phyloP scores from a whole-genome alignment of 1,139 yeast genomes.

The Candida sanyaensis region DNA sequence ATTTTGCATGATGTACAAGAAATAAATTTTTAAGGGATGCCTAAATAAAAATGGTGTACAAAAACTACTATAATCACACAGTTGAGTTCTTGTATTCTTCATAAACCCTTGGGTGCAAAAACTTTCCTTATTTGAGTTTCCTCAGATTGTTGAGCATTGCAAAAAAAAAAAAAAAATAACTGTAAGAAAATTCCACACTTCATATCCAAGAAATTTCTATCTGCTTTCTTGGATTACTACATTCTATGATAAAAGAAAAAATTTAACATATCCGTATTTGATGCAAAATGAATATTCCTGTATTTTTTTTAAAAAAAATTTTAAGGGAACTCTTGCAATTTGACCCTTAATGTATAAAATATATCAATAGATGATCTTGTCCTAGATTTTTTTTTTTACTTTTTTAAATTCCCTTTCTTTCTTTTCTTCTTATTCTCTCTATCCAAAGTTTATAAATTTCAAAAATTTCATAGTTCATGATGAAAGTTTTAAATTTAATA shows the following conservation, averaged over 20 bases:
- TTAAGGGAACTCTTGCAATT: constrained; percentile 1
- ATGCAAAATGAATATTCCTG: too few relatives aligned
- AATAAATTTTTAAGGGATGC: background rate
- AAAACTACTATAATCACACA: background rate
- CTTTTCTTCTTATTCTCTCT: background rate
- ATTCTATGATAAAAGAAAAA: too few relatives aligned
- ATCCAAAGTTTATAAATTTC: background rate
- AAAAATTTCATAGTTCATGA: background rate
- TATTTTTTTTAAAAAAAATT: background rate
- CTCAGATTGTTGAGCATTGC: constrained; percentile 1
- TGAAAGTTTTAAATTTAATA: constrained; percentile 10
- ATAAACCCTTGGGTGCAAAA: constrained; percentile 5
- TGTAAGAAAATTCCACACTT: too few relatives aligned
- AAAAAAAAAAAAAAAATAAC: constrained; percentile 3
- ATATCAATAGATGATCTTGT: background rate
- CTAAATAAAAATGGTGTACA: background rate
- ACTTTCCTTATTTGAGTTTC: constrained; percentile 1
- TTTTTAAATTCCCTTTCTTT: background rate
- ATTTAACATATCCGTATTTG: background rate
- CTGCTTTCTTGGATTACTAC: too few relatives aligned
- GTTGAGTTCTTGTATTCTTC: background rate
- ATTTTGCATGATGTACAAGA: background rate
- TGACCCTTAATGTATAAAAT: background rate
- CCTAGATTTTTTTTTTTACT: background rate
- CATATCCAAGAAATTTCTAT: too few relatives aligned